These are phyloP conservation scores for Durio zibethinus DNA, from an alignment of 345 rosid genomes.

Conservation along the genomic window DNA sequence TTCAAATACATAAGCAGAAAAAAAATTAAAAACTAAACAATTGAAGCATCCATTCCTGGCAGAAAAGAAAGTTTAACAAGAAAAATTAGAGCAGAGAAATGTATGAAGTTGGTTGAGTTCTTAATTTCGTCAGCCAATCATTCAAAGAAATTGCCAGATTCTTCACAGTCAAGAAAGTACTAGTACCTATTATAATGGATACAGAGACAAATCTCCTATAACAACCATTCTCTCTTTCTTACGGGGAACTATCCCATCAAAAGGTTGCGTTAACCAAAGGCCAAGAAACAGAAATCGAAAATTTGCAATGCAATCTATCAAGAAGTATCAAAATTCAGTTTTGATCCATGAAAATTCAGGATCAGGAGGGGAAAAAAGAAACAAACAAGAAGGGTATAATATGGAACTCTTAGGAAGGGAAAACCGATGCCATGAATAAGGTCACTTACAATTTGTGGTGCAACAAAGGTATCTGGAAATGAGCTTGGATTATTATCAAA, in stretches of 20 bases:
- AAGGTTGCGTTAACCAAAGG: background rate
- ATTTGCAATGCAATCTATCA: background rate
- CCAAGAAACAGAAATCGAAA: background rate
- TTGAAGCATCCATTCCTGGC: too few species aligned
- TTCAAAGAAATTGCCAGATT: background rate
- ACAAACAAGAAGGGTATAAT: background rate
- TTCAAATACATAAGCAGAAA: conserved; percentile 12
- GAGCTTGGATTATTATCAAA: conserved; percentile 26
- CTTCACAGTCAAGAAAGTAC: conserved; percentile 19
- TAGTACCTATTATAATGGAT: background rate
- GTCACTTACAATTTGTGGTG: conserved; percentile 44
- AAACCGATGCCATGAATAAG: background rate
- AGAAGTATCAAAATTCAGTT: background rate
- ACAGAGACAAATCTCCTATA: background rate
- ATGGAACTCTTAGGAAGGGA: background rate
- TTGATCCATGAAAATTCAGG: background rate
- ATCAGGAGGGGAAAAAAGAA: background rate
- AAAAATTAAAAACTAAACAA: too few species aligned
- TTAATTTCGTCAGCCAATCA: background rate
- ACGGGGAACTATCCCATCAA: background rate
- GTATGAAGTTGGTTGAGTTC: background rate
- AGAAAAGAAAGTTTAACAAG: background rate
- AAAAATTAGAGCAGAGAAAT: background rate
- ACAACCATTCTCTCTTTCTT: too few species aligned
- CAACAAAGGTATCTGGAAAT: conserved; percentile 38